phyloP scores from a whole-genome alignment of 2,329 filamentous ascomycete species.

The Exophiala alcalophila region DNA sequence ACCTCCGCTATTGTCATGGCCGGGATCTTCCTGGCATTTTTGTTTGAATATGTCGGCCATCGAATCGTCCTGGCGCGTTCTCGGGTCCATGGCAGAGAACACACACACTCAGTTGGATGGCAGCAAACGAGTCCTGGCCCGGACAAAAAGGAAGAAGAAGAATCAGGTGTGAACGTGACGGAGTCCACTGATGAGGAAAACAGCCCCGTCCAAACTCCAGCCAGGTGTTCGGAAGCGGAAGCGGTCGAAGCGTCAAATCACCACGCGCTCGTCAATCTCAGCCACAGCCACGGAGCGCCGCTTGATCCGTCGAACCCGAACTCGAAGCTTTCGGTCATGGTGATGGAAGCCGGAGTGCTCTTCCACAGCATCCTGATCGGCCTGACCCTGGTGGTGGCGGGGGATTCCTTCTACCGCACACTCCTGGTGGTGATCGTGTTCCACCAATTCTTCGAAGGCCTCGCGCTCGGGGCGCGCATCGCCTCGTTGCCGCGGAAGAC shows the following conservation, averaged over 20 bases:
- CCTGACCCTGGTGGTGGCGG: constrained; percentile 45
- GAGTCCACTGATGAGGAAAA: constrained; percentile 26
- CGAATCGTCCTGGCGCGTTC: constrained; percentile 48
- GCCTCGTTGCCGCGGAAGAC: constrained; percentile 49
- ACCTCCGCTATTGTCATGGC: constrained; percentile 71
- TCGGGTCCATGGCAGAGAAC: no score
- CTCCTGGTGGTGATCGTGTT: constrained; percentile 66
- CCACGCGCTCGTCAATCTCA: constrained; percentile 28
- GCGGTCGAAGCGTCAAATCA: constrained; percentile 17
- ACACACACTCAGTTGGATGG: no score
- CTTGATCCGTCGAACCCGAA: constrained; percentile 36
- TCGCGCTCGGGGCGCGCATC: constrained; percentile 70
- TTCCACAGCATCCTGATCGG: constrained; percentile 69
- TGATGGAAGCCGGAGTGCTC: constrained; percentile 70
- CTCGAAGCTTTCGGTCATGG: constrained; percentile 60
- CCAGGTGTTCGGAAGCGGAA: no score
- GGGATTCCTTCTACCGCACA: constrained; percentile 52
- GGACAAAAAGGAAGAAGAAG: neutral
- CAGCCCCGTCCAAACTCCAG: no score
- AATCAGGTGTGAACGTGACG: no score
- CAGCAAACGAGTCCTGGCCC: no score
- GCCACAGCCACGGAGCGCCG: constrained; percentile 36
- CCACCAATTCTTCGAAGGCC: constrained; percentile 75
- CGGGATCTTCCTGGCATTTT: constrained; percentile 68
- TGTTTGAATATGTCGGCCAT: constrained; percentile 66